Evolutionary conservation across 2,329 filamentous ascomycete species (phyloP).

Genomic region (Hawksworthiomyces lignivorus): DNA sequence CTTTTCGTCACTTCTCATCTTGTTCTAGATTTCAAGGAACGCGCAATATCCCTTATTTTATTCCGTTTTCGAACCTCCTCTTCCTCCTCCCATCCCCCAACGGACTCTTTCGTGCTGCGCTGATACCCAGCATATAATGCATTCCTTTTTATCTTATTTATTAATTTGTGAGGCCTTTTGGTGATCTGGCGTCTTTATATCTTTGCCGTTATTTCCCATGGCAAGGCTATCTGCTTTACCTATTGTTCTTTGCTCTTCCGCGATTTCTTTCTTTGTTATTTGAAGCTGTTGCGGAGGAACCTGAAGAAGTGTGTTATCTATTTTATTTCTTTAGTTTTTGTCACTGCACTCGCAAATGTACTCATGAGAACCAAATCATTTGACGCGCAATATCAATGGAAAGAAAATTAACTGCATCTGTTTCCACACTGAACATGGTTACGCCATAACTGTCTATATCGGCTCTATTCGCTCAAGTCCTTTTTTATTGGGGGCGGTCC

Average conservation of each 20-base stretch:
- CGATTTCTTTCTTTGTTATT: not conserved
- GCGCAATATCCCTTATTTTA: not conserved
- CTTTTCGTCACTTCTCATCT: not conserved
- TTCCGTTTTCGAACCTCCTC: not conserved
- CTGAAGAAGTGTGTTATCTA: too few species aligned
- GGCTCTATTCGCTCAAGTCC: too few species aligned
- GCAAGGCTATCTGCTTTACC: not conserved
- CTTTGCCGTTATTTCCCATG: not conserved
- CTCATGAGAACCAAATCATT: too few species aligned
- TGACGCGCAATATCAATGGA: too few species aligned
- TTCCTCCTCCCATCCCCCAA: slow-evolving; percentile 13
- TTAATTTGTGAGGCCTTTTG: slow-evolving; percentile 12
- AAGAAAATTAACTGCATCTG: too few species aligned
- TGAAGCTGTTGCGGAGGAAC: not conserved
- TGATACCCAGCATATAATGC: slow-evolving; percentile 55
- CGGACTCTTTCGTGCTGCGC: slow-evolving; percentile 24
- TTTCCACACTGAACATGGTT: too few species aligned
- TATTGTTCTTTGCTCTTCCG: not conserved
- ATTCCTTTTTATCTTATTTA: slow-evolving; percentile 23
- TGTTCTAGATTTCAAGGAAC: not conserved
- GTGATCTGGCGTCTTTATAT: slow-evolving; percentile 11
- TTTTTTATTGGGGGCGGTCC: too few species aligned
- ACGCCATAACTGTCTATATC: too few species aligned
- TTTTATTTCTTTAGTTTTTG: too few species aligned
- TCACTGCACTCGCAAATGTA: too few species aligned